Evolutionary conservation across 1,139 yeast genomes (phyloP).

Genomic region (Geotrichum reessii): DNA sequence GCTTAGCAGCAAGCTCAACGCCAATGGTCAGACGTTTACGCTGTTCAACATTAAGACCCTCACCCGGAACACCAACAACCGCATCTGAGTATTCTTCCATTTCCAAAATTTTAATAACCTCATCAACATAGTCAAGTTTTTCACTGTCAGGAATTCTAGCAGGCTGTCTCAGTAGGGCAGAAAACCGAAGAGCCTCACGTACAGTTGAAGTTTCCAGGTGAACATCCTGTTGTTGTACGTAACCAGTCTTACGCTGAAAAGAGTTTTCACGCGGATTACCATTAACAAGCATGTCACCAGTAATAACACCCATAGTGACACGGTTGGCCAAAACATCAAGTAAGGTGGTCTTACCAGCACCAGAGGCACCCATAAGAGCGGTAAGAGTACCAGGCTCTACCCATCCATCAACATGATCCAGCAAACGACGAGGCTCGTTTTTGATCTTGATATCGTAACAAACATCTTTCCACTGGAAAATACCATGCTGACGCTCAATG

Average conservation of each 20-base stretch:
- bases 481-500: slow-evolving; percentile 33
- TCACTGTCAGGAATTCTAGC: slow-evolving; percentile 47
- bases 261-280: slow-evolving; percentile 63
- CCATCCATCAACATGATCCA: slow-evolving; percentile 74
- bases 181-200: slow-evolving; percentile 66
- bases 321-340: slow-evolving; percentile 73
- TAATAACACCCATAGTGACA: slow-evolving; percentile 70
- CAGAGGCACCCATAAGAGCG: slow-evolving; percentile 82
- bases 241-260: slow-evolving; percentile 77
- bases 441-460: slow-evolving; percentile 69
- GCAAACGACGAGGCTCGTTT: slow-evolving; percentile 47
- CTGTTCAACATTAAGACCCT: slow-evolving; percentile 73
- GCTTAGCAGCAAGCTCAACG: slow-evolving; percentile 84
- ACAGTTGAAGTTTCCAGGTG: slow-evolving; percentile 72
- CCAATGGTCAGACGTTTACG: slow-evolving; percentile 80
- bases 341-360: slow-evolving; percentile 79
- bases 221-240: slow-evolving; percentile 78
- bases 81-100: slow-evolving; percentile 75
- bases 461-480: slow-evolving; percentile 76
- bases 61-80: slow-evolving; percentile 75
- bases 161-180: slow-evolving; percentile 73
- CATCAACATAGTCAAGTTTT: slow-evolving; percentile 65
- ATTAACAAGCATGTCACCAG: slow-evolving; percentile 71
- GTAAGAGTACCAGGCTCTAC: slow-evolving; percentile 73
- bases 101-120: slow-evolving; percentile 60